Conservation (phyloP, 2,329 filamentous ascomycete genomes). For the Myriosclerotinia duriaeana region DNA sequence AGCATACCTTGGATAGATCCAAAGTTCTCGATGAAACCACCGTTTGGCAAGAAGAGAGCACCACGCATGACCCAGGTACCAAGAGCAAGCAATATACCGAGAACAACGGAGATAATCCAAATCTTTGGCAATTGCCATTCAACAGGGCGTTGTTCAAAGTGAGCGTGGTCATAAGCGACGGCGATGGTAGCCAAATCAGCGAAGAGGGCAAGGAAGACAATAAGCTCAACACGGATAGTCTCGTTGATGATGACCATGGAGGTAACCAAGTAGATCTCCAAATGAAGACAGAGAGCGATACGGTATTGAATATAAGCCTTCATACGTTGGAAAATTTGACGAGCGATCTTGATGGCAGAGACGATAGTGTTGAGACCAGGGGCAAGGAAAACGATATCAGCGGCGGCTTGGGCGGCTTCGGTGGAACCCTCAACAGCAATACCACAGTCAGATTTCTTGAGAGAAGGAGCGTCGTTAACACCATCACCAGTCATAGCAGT, state of each 20-base stretch:
- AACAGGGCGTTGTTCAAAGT: conserved; percentile 71
- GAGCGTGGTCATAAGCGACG: conserved; percentile 76
- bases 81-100: conserved; percentile 65
- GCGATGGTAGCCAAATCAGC: conserved; percentile 78
- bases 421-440: conserved; percentile 92
- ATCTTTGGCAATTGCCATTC: conserved; percentile 82
- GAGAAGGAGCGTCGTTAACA: conserved; percentile 89
- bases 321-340: conserved; percentile 96
- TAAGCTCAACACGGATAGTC: conserved; percentile 68
- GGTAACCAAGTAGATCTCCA: conserved; percentile 78
- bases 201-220: conserved; percentile 78
- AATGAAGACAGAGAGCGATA: conserved; percentile 86
- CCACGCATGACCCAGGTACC: conserved; percentile 74
- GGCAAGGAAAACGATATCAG: conserved; percentile 91
- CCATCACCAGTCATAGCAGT: conserved; percentile 96
- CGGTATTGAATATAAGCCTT: conserved; percentile 95
- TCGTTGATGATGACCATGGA: conserved; percentile 81
- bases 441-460: conserved; percentile 93
- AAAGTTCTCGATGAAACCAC: conserved; percentile 73
- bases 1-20: conserved; percentile 73
- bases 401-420: conserved; percentile 84
- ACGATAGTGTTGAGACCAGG: conserved; percentile 90
- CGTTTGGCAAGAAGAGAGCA: conserved; percentile 65
- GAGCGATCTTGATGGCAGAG: conserved; percentile 87
- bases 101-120: conserved; percentile 71